Percentiles rank a stretch among this genome's conserved stretches.
phyloP scores from a whole-genome alignment of 2,329 filamentous ascomycete genomes.

The Penicillium sp. region DNA sequence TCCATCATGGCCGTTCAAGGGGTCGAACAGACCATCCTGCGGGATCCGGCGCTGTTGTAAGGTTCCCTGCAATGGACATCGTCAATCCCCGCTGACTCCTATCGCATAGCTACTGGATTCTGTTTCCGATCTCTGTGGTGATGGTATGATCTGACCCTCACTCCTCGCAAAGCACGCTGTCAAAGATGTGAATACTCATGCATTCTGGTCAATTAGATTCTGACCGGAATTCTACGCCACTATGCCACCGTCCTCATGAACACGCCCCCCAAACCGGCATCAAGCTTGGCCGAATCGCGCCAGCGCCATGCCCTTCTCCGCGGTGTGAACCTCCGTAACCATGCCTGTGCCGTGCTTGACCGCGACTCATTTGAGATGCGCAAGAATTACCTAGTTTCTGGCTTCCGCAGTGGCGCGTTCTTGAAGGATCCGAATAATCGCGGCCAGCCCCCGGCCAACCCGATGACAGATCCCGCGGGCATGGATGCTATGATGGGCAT shows the following conservation, averaged over 20 bases:
- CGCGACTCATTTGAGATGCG: slow-evolving; percentile 69
- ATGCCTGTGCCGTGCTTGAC: slow-evolving; percentile 75
- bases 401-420: slow-evolving; percentile 79
- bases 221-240: slow-evolving; percentile 92
- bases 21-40: slow-evolving; percentile 87
- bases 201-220: slow-evolving; percentile 50
- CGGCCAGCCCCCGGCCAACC: slow-evolving; percentile 84
- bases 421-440: slow-evolving; percentile 81
- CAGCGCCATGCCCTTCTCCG: slow-evolving; percentile 82
- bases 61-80: slow-evolving; percentile 29
- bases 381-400: slow-evolving; percentile 71
- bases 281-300: slow-evolving; percentile 56
- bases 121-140: slow-evolving; percentile 92
- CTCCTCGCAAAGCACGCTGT: background rate
- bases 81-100: slow-evolving; percentile 13
- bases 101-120: slow-evolving; percentile 83
- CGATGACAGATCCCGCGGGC: slow-evolving; percentile 86
- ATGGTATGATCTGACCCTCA: slow-evolving; percentile 56
- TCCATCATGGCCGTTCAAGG: slow-evolving; percentile 68
- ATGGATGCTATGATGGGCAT: slow-evolving; percentile 99
- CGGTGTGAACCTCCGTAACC: slow-evolving; percentile 75
- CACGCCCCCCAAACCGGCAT: slow-evolving; percentile 69
- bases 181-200: background rate
- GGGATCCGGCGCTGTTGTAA: slow-evolving; percentile 97
- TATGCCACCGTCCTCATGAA: slow-evolving; percentile 92